Conservation (phyloP, 2,329 filamentous ascomycete genomes). For the Paraconiothyrium sp. region DNA sequence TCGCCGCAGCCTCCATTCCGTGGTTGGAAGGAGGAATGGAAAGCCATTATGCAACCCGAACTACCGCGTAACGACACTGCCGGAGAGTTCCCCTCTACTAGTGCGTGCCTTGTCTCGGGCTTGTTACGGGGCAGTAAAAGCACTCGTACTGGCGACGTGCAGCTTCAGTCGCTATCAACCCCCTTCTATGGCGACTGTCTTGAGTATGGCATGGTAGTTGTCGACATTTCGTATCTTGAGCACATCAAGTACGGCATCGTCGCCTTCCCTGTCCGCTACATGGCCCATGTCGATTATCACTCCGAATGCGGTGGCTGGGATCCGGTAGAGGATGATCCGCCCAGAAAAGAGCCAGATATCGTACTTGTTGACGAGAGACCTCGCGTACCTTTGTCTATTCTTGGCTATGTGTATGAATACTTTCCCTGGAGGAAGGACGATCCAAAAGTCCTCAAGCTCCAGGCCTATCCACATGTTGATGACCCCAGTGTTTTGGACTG, state of each 20-base stretch:
- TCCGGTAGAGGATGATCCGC: slow-evolving; percentile 17
- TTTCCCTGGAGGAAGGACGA: slow-evolving; percentile 11
- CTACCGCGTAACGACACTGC: slow-evolving; percentile 13
- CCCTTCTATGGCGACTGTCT: slow-evolving; percentile 20
- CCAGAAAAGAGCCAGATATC: slow-evolving; percentile 16
- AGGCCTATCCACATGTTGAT: slow-evolving; percentile 16
- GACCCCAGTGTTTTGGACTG: slow-evolving; percentile 19
- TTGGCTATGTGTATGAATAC: slow-evolving; percentile 17
- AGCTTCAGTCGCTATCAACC: slow-evolving; percentile 19
- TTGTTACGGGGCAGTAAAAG: slow-evolving; percentile 17
- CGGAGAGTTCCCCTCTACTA: slow-evolving; percentile 15
- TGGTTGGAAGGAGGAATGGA: slow-evolving; percentile 12
- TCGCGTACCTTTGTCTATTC: slow-evolving; percentile 17
- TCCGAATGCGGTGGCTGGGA: slow-evolving; percentile 14
- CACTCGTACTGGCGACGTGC: slow-evolving; percentile 20
- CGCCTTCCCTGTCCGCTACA: slow-evolving; percentile 18
- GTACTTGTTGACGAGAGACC: slow-evolving; percentile 20
- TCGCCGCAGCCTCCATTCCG: slow-evolving; percentile 17
- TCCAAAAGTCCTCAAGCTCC: slow-evolving; percentile 19
- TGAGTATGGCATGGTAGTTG: slow-evolving; percentile 20
- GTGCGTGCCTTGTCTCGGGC: slow-evolving; percentile 15
- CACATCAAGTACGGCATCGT: slow-evolving; percentile 21
- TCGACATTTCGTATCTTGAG: slow-evolving; percentile 20
- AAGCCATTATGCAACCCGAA: slow-evolving; percentile 16
- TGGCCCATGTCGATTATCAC: slow-evolving; percentile 16